Base-by-base conservation (phyloP, 2,329 filamentous ascomycete species). In the Claviceps humidiphila region DNA sequence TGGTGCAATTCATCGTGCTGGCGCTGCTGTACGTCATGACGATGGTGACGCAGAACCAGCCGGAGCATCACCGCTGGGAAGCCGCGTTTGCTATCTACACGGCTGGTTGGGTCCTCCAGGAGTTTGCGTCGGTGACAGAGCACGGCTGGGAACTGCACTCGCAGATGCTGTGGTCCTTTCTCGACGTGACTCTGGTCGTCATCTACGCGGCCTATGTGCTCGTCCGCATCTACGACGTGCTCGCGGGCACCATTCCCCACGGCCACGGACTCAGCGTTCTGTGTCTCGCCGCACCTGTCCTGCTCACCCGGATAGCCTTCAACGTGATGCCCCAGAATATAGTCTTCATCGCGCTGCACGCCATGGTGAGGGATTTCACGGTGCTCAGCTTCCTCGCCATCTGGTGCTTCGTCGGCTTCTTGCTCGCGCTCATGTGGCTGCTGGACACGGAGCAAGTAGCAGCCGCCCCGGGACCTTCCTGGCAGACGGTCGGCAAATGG, bases 311-410 rank as follows among this genome's bases (percentile, higher is more conserved):
- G 8, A 71, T 87, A 24, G 84, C 84, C 4, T 87, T 87, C 69
- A 87, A 84, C 58, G 65, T 87, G 30, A 79, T 87, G 73, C 82
- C 83, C 0, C 83, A 87, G 63, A 87, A 86, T 58, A 83, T 88
- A 69, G 77, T 87, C 40, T 86, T 88, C 66, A 82, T 88, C 53
- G 83, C 83, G 0, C 71, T 87, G 1, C 76, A 85, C 55, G 81
- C 82, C 47, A 87, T 88, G 84, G 84, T 88, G 74, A 77, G 77
- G 47, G 82, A 87, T 61, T 88, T 88, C 59, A 76, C 80, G 2
- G 72, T 83, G 40, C 69, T 87, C 0, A 86, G 82, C 2, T 68
- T 82, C 7, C 74, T 87, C 16, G 81, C 82, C 1, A 73, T 78
- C 5, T 87, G 71, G 71, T 87, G 82, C 60, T 87, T 87, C 60